These are phyloP conservation scores for Suillus subaureus DNA, from an alignment of 768 basidiomycete species.

Conservation along the genomic window DNA sequence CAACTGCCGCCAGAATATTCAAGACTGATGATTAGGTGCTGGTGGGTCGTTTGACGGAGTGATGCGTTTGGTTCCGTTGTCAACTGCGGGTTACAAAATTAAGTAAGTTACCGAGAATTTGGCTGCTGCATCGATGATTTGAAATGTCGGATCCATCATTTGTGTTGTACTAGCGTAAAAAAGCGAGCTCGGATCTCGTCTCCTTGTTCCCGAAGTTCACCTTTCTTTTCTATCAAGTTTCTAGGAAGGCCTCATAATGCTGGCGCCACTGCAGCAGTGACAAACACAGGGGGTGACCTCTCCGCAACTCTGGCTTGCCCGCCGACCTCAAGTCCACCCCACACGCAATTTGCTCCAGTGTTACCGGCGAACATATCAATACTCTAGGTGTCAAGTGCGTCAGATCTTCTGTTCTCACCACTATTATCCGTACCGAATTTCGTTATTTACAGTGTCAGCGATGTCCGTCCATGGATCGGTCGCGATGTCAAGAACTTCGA, in stretches of 20 bases:
- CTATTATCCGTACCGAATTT: neutral
- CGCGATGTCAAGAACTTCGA: neutral
- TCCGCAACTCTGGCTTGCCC: neutral
- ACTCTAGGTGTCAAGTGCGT: neutral
- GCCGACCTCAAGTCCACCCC: slow-evolving; percentile 1
- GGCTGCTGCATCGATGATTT: too few relatives aligned
- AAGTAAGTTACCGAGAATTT: too few relatives aligned
- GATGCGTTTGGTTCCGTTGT: too few relatives aligned
- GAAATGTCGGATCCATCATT: too few relatives aligned
- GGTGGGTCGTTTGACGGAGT: too few relatives aligned
- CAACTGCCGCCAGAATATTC: too few relatives aligned
- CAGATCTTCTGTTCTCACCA: neutral
- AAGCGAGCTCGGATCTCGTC: neutral
- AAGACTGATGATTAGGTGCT: too few relatives aligned
- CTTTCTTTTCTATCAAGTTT: neutral
- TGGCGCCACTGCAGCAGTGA: neutral
- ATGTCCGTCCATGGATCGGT: neutral
- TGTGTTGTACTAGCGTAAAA: too few relatives aligned
- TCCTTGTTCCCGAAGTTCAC: neutral
- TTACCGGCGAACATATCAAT: neutral
- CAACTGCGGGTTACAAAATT: too few relatives aligned
- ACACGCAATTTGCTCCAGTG: neutral
- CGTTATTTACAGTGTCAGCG: neutral
- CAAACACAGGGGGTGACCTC: neutral
- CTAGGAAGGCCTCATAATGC: neutral